phyloP scores from a whole-genome alignment of 2,329 filamentous ascomycete genomes.

The Botryotinia calthae region DNA sequence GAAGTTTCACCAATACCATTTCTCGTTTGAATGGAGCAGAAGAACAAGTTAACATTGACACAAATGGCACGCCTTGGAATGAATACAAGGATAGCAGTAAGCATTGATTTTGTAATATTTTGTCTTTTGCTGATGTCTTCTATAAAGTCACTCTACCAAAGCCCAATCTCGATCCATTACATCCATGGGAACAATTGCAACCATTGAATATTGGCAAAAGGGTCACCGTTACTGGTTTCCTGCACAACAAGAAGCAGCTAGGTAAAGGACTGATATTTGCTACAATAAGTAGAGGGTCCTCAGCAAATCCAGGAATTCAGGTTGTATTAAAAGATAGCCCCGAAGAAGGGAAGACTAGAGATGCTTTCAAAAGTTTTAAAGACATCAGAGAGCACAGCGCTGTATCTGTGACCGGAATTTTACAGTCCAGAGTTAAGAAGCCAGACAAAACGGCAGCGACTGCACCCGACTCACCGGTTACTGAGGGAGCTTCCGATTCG shows the following conservation, averaged over 20 bases:
- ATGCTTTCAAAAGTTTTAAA: constrained; percentile 21
- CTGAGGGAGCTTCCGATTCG: neutral
- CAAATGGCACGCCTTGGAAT: constrained; percentile 26
- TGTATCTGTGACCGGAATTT: constrained; percentile 12
- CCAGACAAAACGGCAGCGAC: constrained; percentile 1
- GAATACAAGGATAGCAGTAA: constrained; percentile 34
- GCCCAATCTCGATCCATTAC: constrained; percentile 23
- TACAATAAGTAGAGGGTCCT: constrained; percentile 43
- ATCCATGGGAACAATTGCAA: constrained; percentile 15
- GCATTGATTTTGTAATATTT: constrained; percentile 11
- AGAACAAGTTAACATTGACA: constrained; percentile 13
- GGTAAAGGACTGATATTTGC: constrained; percentile 71
- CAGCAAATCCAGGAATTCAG: constrained; percentile 39
- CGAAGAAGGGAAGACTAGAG: constrained; percentile 7
- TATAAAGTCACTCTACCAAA: constrained; percentile 23
- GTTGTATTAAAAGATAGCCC: constrained; percentile 15
- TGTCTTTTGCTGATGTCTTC: constrained; percentile 8
- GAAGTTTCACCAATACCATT: constrained; percentile 24
- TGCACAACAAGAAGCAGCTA: constrained; percentile 66
- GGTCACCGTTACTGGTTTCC: constrained; percentile 66
- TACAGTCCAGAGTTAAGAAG: constrained; percentile 15
- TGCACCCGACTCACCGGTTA: neutral
- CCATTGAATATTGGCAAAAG: constrained; percentile 37
- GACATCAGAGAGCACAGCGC: constrained; percentile 20
- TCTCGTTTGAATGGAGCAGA: neutral